phyloP scores from a whole-genome alignment of 1,284 basidiomycete species.

The Gymnopus androsaceus region DNA sequence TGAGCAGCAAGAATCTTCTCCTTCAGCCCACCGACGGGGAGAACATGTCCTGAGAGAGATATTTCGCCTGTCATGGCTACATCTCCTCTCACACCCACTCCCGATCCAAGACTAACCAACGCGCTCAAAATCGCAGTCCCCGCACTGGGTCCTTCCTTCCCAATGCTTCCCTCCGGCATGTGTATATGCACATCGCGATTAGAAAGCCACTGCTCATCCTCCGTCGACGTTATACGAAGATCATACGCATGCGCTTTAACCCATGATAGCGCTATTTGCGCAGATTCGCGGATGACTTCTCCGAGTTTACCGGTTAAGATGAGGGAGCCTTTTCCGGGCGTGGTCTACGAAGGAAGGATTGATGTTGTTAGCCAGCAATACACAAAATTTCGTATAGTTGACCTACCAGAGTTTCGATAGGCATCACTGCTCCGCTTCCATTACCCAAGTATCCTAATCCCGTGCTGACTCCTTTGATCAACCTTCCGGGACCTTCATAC shows the following conservation, averaged over 20 bases:
- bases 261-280: slow-evolving; percentile 93
- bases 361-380: neutral
- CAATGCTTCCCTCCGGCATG: slow-evolving; percentile 96
- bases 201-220: slow-evolving; percentile 77
- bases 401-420: slow-evolving; percentile 89
- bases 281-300: slow-evolving; percentile 95
- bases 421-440: slow-evolving; percentile 96
- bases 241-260: slow-evolving; percentile 89
- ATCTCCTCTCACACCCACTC: slow-evolving; percentile 80
- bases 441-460: slow-evolving; percentile 96
- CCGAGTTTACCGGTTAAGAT: slow-evolving; percentile 97
- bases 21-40: slow-evolving; percentile 92
- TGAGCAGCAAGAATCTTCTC: slow-evolving; percentile 96
- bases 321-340: slow-evolving; percentile 89
- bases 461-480: slow-evolving; percentile 92
- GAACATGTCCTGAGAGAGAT: slow-evolving; percentile 87
- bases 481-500: slow-evolving; percentile 63
- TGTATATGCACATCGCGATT: slow-evolving; percentile 90
- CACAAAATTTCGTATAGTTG: too few species aligned
- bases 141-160: slow-evolving; percentile 97
- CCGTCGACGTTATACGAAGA: slow-evolving; percentile 79
- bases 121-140: slow-evolving; percentile 92
- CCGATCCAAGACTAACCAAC: slow-evolving; percentile 89
- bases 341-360: slow-evolving; percentile 52
- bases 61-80: slow-evolving; percentile 97